Percentiles rank a stretch among this genome's conserved stretches.
phyloP scores from a whole-genome alignment of 2,329 filamentous ascomycete species.

The Aspergillus felis region DNA sequence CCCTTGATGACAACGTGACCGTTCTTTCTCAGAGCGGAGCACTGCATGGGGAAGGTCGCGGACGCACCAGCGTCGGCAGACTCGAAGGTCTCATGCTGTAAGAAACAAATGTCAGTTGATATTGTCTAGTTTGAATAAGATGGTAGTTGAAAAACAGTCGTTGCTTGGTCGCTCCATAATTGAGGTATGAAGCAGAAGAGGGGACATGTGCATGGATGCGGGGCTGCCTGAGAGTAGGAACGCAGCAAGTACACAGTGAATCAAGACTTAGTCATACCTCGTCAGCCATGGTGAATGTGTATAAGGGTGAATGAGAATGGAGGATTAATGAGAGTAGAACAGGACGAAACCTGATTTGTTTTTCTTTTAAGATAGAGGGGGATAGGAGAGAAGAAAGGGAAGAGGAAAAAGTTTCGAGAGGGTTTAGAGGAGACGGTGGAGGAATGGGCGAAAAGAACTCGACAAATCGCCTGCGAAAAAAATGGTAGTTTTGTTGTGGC shows the following conservation, averaged over 20 bases:
- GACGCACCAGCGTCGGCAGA: slow-evolving; percentile 95
- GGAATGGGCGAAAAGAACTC: slow-evolving; percentile 21
- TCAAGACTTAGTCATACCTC: slow-evolving; percentile 51
- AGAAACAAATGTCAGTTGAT: slow-evolving; percentile 14
- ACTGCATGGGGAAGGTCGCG: slow-evolving; percentile 94
- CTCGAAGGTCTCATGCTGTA: slow-evolving; percentile 76
- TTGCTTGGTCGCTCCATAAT: slow-evolving; percentile 1
- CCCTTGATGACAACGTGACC: slow-evolving; percentile 97
- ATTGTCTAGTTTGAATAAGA: slow-evolving; percentile 3
- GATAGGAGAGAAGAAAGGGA: slow-evolving; percentile 16
- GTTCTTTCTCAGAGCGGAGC: slow-evolving; percentile 99
- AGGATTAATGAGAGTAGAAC: slow-evolving; percentile 14
- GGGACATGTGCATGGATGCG: slow-evolving; percentile 24
- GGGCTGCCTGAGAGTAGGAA: slow-evolving; percentile 25
- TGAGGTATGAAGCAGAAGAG: slow-evolving; percentile 1
- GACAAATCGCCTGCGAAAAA: slow-evolving; percentile 24
- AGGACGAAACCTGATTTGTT: slow-evolving; percentile 7
- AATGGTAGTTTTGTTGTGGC: slow-evolving; percentile 33
- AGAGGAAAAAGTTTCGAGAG: slow-evolving; percentile 19
- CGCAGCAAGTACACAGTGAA: slow-evolving; percentile 14
- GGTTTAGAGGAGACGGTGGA: slow-evolving; percentile 17
- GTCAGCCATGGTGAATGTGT: slow-evolving; percentile 58
- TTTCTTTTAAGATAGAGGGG: slow-evolving; percentile 13
- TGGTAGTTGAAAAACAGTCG: not conserved
- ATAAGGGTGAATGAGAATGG: slow-evolving; percentile 8